A percentile compares a stretch with the other conserved stretches of the same genome.
Evolutionary conservation across 352 stramenopile genomes (phyloP).

Genomic region (Pythium rishiriense): DNA sequence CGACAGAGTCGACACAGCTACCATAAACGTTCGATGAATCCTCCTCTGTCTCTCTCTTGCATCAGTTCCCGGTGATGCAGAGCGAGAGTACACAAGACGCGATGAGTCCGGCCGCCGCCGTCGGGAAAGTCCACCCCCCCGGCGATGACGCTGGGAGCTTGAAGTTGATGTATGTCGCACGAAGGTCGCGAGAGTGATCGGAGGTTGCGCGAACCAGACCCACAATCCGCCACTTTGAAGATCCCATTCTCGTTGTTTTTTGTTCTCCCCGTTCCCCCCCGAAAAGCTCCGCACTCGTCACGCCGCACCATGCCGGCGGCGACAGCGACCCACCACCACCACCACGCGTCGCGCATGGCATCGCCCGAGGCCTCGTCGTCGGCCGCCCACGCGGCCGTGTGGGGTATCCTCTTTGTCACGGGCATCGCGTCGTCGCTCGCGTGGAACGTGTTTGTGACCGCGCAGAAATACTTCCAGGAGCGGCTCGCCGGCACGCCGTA

Average conservation of each 20-base stretch:
- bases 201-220: conserved; percentile 17
- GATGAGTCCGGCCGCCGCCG: too few relatives aligned
- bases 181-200: conserved; percentile 26
- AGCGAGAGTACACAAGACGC: too few relatives aligned
- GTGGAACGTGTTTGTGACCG: conserved; percentile 89
- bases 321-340: neutral
- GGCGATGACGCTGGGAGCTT: conserved; percentile 3
- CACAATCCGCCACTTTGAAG: neutral
- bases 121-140: neutral
- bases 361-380: neutral
- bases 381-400: conserved; percentile 41
- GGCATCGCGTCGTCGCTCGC: conserved; percentile 75
- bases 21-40: too few relatives aligned
- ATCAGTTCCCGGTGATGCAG: too few relatives aligned
- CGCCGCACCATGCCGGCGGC: neutral
- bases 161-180: conserved; percentile 25
- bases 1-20: too few relatives aligned
- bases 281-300: neutral
- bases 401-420: conserved; percentile 77
- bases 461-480: conserved; percentile 73
- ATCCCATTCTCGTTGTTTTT: conserved; percentile 10
- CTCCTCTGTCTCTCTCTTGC: too few relatives aligned
- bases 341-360: neutral
- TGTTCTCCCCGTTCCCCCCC: neutral
- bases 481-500: conserved; percentile 63